Percentiles rank a stretch among this genome's conserved stretches.
phyloP scores from a whole-genome alignment of 768 basidiomycete species.

The button mushroom (Agaricus bisporus) region DNA sequence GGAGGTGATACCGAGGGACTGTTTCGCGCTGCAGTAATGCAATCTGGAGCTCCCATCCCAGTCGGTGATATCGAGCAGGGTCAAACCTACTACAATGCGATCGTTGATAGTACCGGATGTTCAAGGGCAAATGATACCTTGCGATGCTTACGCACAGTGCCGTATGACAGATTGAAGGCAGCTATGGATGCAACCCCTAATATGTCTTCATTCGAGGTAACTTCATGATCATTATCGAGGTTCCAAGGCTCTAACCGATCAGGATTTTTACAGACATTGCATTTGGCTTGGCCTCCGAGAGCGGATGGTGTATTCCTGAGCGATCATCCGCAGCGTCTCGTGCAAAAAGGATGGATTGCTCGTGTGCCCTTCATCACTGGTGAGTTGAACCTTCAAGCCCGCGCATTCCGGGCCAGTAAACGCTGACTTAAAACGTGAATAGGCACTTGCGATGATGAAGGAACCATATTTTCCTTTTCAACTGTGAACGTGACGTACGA shows the following conservation, averaged over 20 bases:
- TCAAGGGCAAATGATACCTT: slow-evolving; percentile 30
- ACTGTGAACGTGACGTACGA: slow-evolving; percentile 43
- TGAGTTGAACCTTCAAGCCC: slow-evolving; percentile 1
- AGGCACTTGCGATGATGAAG: slow-evolving; percentile 61
- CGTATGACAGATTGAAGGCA: slow-evolving; percentile 27
- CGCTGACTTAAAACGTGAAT: neutral
- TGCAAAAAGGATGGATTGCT: slow-evolving; percentile 37
- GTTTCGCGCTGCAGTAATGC: slow-evolving; percentile 10
- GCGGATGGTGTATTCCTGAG: slow-evolving; percentile 43
- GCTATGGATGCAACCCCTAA: slow-evolving; percentile 34
- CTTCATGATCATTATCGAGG: neutral
- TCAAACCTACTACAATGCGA: slow-evolving; percentile 37
- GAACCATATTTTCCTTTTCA: slow-evolving; percentile 45
- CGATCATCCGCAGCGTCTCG: slow-evolving; percentile 34
- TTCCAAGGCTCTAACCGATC: slow-evolving; percentile 2
- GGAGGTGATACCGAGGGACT: slow-evolving; percentile 1
- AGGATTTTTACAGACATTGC: slow-evolving; percentile 28
- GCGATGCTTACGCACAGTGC: slow-evolving; percentile 31
- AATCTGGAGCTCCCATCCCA: slow-evolving; percentile 38
- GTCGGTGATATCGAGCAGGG: slow-evolving; percentile 36
- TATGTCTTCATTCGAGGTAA: slow-evolving; percentile 33
- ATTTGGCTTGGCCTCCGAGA: slow-evolving; percentile 42
- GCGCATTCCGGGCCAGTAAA: neutral
- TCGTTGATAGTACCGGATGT: slow-evolving; percentile 28
- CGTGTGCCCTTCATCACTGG: slow-evolving; percentile 44